phyloP scores from a whole-genome alignment of 257 asterid genomes.

The Cruciata laevipes region DNA sequence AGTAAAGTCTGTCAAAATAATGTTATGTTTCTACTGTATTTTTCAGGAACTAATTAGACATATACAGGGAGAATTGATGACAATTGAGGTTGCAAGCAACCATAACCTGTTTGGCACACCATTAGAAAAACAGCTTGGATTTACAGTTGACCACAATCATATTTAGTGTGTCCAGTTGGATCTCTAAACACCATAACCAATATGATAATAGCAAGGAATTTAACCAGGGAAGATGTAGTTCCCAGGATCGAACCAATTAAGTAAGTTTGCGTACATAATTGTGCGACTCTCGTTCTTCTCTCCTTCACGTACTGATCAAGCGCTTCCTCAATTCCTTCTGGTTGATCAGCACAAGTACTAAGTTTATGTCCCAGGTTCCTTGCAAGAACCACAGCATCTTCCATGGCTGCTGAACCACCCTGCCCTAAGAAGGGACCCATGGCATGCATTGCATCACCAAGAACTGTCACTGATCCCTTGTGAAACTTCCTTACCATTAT shows the following conservation, averaged over 20 bases:
- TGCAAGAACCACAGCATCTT: constrained; percentile 41
- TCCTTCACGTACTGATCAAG: constrained; percentile 29
- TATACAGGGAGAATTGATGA: no score
- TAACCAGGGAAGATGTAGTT: constrained; percentile 6
- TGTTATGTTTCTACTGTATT: no score
- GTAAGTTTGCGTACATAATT: constrained; percentile 26
- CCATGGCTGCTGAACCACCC: constrained; percentile 34
- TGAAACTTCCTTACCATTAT: constrained; percentile 20
- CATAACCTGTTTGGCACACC: no score
- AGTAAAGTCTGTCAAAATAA: no score
- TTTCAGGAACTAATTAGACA: no score
- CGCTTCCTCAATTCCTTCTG: constrained; percentile 12
- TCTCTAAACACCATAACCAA: constrained; percentile 2
- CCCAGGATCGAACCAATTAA: constrained; percentile 18
- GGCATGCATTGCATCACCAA: constrained; percentile 44
- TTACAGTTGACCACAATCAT: constrained; percentile 8
- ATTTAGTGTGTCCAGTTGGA: constrained; percentile 1
- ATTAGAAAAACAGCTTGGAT: not conserved
- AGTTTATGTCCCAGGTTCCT: constrained; percentile 26
- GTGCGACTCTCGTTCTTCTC: constrained; percentile 27
- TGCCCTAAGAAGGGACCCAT: constrained; percentile 43
- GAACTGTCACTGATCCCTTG: constrained; percentile 26
- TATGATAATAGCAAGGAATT: not conserved
- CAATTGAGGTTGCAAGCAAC: no score
- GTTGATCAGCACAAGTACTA: not conserved